Base-by-base conservation (phyloP, 2,329 filamentous ascomycete species). In the Penicillium palitans region DNA sequence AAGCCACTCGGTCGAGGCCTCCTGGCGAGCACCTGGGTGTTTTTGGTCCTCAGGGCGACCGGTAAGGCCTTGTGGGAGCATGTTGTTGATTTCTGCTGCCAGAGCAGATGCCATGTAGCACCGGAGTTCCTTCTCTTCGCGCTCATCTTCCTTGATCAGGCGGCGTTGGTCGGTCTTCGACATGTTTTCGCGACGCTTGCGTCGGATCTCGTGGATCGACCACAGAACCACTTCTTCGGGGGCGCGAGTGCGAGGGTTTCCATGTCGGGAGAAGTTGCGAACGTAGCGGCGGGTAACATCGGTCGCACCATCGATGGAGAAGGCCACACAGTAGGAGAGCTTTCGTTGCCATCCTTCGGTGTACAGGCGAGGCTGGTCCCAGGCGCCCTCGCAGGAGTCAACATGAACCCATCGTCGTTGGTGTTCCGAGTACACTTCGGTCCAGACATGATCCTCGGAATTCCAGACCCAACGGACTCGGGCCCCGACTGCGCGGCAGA, bases 391-490 rank as follows among this genome's bases (percentile, higher is more conserved):
- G 70, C 93, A 97, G 35, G 89, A 88, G 74, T 99, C 95, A 42
- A 97, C 92, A 66, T 98, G 93, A n/a, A 98, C 84, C 95, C 95
- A 99, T 72, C 92, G 87, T 74, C 90, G 88, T 71, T 93, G 89
- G 76, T 96, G 92, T 62, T 95, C 90, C 2, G 93, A 97, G 78
- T 96, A 99, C 15, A 98, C 89, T 70, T 98, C 95, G 1, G 93
- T 96, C 95, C 95, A 99, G 27, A 97, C 91, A 71, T 97, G 91
- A 74, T 98, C 95, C 76, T 98, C 95, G 31, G 90, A 89, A 68
- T 98, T 98, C 95, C 95, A 99, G 12, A 99, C 90, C 95, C 95
- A 99, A 70, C 95, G 87, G 25, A 97, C 92, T 61, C 93, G 86
- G 60, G 90, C 90, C 50, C 93, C 93, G 15, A 98, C 87, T 5